Conservation (phyloP, 1,284 basidiomycete genomes). For the Phellinidium pouzarii region DNA sequence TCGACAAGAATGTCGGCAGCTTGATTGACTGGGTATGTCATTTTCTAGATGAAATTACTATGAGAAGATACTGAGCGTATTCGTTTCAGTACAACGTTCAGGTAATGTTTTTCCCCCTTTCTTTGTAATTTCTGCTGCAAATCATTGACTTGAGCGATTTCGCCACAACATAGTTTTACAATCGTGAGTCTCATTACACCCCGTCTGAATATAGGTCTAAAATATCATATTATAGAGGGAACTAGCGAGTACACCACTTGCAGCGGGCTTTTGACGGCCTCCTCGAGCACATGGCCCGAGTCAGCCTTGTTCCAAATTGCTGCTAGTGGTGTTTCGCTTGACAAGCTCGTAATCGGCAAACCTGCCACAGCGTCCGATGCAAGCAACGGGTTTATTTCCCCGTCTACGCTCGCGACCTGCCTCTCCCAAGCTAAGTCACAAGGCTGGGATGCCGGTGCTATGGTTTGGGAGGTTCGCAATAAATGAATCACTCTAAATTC, state of each 20-base stretch:
- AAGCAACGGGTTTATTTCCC: conserved; percentile 21
- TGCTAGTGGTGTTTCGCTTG: conserved; percentile 19
- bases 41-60: background rate
- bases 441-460: conserved; percentile 22
- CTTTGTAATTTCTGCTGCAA: background rate
- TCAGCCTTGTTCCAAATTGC: conserved; percentile 24
- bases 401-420: conserved; percentile 22
- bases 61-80: background rate
- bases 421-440: conserved; percentile 17
- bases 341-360: conserved; percentile 26
- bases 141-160: background rate
- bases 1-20: conserved; percentile 21
- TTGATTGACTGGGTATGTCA: conserved; percentile 21
- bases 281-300: conserved; percentile 19
- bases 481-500: background rate
- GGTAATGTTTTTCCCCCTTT: background rate
- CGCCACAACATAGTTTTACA: conserved; percentile 8
- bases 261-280: conserved; percentile 19
- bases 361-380: conserved; percentile 20
- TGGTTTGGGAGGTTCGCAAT: conserved; percentile 20
- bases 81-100: conserved; percentile 3
- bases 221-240: conserved; percentile 17
- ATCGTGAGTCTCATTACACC: background rate
- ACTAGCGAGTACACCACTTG: conserved; percentile 21
- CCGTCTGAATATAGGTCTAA: background rate